Conservation (phyloP, 1,284 basidiomycete species). For the Acaromyces ingoldii region DNA sequence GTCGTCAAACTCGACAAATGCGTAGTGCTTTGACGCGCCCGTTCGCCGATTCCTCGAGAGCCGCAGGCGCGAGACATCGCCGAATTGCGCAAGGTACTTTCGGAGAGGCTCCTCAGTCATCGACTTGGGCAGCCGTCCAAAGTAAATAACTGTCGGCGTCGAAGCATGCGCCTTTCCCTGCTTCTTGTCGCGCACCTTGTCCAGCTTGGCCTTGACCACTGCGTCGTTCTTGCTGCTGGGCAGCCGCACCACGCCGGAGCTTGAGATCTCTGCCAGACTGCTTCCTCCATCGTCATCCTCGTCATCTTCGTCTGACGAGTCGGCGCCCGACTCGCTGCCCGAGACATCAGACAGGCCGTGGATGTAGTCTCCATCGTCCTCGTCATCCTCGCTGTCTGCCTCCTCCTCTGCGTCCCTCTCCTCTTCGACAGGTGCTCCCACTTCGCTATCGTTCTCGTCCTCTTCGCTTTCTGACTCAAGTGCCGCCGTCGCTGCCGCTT, state of each 20-base stretch:
- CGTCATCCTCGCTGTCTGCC: constrained; percentile 1
- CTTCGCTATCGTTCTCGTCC: neutral
- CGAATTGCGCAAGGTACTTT: constrained; percentile 91
- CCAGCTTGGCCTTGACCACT: constrained; percentile 33
- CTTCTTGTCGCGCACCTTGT: constrained; percentile 27
- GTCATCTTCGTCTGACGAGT: constrained; percentile 39
- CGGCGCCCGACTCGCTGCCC: constrained; percentile 16
- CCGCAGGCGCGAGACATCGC: constrained; percentile 78
- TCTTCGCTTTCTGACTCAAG: too few species aligned
- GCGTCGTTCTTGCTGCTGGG: constrained; percentile 47
- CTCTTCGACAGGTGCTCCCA: neutral
- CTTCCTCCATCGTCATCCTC: constrained; percentile 26
- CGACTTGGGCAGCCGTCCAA: constrained; percentile 88
- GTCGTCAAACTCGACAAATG: constrained; percentile 89
- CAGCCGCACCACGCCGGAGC: constrained; percentile 15
- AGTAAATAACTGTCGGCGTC: constrained; percentile 78
- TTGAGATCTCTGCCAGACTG: neutral
- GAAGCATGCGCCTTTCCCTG: constrained; percentile 7
- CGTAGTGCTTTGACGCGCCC: constrained; percentile 92
- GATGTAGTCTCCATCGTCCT: constrained; percentile 2
- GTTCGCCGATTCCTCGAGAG: constrained; percentile 95
- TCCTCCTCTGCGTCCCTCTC: constrained; percentile 2
- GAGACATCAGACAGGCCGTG: neutral
- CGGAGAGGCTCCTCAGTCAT: constrained; percentile 94
- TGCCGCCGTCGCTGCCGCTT: neutral